Evolutionary conservation across 1,284 basidiomycete species (phyloP).

Genomic region (Nidula niveotomentosa): DNA sequence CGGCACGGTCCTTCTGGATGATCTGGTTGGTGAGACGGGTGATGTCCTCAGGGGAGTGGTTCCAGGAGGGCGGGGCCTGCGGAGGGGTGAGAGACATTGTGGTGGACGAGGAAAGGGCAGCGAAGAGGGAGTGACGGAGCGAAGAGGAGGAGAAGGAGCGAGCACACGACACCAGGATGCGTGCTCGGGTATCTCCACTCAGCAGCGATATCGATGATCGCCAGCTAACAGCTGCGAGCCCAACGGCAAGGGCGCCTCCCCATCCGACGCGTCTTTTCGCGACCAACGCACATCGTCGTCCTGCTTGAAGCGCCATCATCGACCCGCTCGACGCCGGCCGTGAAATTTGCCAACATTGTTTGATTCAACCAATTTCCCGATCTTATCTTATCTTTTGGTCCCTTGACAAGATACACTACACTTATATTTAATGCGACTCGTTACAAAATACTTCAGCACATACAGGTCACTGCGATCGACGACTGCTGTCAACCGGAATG

Average conservation of each 20-base stretch:
- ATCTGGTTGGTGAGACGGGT: constrained; percentile 54
- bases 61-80: constrained; percentile 68
- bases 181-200: constrained; percentile 36
- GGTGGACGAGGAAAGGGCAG: constrained; percentile 20
- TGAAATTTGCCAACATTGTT: too few species aligned
- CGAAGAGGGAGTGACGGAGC: constrained; percentile 23
- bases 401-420: too few species aligned
- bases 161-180: constrained; percentile 12
- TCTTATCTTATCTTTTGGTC: too few species aligned
- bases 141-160: constrained; percentile 15
- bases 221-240: constrained; percentile 33
- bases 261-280: constrained; percentile 14
- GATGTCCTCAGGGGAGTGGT: constrained; percentile 66
- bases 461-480: too few species aligned
- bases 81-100: constrained; percentile 60
- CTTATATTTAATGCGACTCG: too few species aligned
- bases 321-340: too few species aligned
- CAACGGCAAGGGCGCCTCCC: constrained; percentile 33
- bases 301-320: too few species aligned
- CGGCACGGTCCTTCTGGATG: constrained; percentile 54
- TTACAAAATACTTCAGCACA: too few species aligned
- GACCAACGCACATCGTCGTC: too few species aligned
- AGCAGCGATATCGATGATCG: constrained; percentile 31
- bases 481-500: too few species aligned
- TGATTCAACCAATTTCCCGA: too few species aligned